phyloP scores from a whole-genome alignment of 768 basidiomycete genomes.

The Amanita muscaria region DNA sequence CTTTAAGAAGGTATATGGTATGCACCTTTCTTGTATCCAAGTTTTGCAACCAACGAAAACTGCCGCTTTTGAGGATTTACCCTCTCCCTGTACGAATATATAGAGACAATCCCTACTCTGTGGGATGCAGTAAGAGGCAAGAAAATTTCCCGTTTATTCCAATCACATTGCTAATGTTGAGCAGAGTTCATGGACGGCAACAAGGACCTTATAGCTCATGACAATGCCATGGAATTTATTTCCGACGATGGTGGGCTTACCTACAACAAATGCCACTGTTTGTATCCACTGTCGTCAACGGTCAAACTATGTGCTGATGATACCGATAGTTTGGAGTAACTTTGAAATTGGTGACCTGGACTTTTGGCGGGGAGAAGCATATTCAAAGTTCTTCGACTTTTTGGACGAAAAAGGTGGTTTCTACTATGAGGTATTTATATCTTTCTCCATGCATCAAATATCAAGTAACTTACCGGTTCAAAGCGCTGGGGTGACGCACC shows the following conservation, averaged over 20 bases:
- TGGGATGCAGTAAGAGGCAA: constrained; percentile 72
- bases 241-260: constrained; percentile 67
- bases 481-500: constrained; percentile 93
- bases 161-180: constrained; percentile 4
- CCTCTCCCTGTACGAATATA: constrained; percentile 74
- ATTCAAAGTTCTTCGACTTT: constrained; percentile 75
- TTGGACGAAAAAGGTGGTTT: constrained; percentile 78
- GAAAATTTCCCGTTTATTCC: constrained; percentile 5
- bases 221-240: constrained; percentile 77
- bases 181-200: constrained; percentile 69
- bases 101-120: constrained; percentile 76
- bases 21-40: neutral
- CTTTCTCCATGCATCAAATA: neutral
- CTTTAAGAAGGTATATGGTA: constrained; percentile 77
- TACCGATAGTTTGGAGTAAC: constrained; percentile 74
- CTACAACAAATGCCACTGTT: constrained; percentile 74
- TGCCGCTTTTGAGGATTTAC: constrained; percentile 57
- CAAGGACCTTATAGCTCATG: constrained; percentile 48
- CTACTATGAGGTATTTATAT: constrained; percentile 63
- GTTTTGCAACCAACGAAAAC: neutral
- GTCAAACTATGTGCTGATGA: neutral
- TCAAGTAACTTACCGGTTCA: constrained; percentile 1
- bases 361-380: constrained; percentile 78
- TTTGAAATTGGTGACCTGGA: constrained; percentile 86
- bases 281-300: constrained; percentile 15